These are phyloP conservation scores for Lichtheimia hyalospora DNA, from an alignment of 371 early-diverging fungal species.

Conservation along the genomic window DNA sequence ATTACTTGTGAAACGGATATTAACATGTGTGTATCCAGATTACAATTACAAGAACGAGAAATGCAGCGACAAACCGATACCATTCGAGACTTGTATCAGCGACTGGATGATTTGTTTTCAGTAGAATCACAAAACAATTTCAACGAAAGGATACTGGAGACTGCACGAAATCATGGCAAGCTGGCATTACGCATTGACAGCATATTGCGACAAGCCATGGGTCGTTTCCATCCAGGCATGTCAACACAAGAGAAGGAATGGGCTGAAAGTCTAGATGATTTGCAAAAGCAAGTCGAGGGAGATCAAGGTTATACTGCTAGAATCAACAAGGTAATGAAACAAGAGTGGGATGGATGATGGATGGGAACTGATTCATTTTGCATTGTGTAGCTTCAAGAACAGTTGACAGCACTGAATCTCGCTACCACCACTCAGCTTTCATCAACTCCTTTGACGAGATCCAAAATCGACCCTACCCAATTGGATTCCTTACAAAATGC, in stretches of 20 bases:
- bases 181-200: slow-evolving; percentile 22
- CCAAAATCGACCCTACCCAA: neutral
- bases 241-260: slow-evolving; percentile 22
- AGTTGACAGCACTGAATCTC: neutral
- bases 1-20: too few species aligned
- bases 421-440: neutral
- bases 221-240: slow-evolving; percentile 12
- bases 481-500: neutral
- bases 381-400: neutral
- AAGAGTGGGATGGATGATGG: neutral
- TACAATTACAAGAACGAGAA: slow-evolving; percentile 15
- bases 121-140: slow-evolving; percentile 6
- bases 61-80: slow-evolving; percentile 13
- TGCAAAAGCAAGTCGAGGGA: slow-evolving; percentile 17
- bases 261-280: slow-evolving; percentile 18
- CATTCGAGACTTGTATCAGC: slow-evolving; percentile 5
- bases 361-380: neutral
- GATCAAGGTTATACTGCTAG: slow-evolving; percentile 16
- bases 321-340: slow-evolving; percentile 14
- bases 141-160: slow-evolving; percentile 6
- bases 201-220: slow-evolving; percentile 14
- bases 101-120: neutral
- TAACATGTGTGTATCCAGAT: neutral
- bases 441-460: neutral
- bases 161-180: slow-evolving; percentile 14